Conservation (phyloP, 371 early-diverging fungal genomes). For the Mucor irregularis region DNA sequence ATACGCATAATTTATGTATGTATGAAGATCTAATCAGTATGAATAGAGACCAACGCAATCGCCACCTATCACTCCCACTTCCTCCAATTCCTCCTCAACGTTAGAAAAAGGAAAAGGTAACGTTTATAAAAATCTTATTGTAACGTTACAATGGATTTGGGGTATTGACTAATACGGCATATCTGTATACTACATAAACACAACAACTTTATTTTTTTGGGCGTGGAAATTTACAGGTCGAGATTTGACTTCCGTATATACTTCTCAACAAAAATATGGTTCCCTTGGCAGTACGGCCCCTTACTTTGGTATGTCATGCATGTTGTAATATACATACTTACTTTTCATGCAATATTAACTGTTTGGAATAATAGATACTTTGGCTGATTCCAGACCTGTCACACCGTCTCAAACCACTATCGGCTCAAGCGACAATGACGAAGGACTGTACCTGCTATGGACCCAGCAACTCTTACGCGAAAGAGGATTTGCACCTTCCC, state of each 20-base stretch:
- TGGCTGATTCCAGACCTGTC: neutral
- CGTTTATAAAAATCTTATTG: neutral
- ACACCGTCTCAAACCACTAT: slow-evolving; percentile 14
- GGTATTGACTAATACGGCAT: too few species aligned
- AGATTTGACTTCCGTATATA: neutral
- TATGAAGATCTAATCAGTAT: neutral
- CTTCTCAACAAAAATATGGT: neutral
- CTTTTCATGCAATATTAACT: too few species aligned
- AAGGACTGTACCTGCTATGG: slow-evolving; percentile 39
- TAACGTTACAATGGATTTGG: too few species aligned
- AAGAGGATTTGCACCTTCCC: slow-evolving; percentile 25
- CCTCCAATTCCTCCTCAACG: neutral
- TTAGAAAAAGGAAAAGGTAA: neutral
- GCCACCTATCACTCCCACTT: slow-evolving; percentile 1
- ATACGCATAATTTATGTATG: neutral
- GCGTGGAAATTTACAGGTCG: too few species aligned
- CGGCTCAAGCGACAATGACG: slow-evolving; percentile 29
- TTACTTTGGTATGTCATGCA: slow-evolving; percentile 6
- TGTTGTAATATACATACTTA: too few species aligned
- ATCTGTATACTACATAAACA: too few species aligned
- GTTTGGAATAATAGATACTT: neutral
- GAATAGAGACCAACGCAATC: neutral
- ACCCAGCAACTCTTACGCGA: slow-evolving; percentile 39
- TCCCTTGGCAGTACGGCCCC: slow-evolving; percentile 4
- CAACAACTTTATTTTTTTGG: too few species aligned